phyloP scores from a whole-genome alignment of 495 filamentous ascomycete species.

The Xylaria cubensis region DNA sequence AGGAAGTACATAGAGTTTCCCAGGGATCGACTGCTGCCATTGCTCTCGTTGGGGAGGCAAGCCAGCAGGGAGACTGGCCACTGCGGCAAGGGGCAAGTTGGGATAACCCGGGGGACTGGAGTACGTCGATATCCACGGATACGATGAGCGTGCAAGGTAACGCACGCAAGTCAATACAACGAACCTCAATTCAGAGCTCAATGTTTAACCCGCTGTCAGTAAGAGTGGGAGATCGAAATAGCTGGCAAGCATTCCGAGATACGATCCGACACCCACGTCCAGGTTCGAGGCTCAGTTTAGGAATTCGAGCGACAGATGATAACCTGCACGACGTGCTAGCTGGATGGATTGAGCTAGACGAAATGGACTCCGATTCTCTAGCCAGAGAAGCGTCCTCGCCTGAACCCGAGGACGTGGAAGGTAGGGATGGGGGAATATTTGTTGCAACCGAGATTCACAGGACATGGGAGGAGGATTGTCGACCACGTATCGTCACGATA shows the following conservation, averaged over 20 bases:
- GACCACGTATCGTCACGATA: slow-evolving; percentile 24
- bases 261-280: not conserved
- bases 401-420: slow-evolving; percentile 9
- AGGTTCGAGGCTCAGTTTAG: not conserved
- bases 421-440: slow-evolving; percentile 4
- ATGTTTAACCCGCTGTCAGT: not conserved
- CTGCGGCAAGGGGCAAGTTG: not conserved
- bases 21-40: not conserved
- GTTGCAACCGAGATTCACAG: slow-evolving; percentile 12
- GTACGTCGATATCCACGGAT: not conserved
- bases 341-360: slow-evolving; percentile 18
- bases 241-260: not conserved
- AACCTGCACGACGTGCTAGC: not conserved
- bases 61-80: not conserved
- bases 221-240: not conserved
- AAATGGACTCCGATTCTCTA: not conserved
- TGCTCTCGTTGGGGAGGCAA: not conserved
- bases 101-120: not conserved
- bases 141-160: not conserved
- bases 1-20: not conserved
- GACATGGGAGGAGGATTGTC: not conserved
- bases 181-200: not conserved
- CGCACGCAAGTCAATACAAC: not conserved
- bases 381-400: not conserved
- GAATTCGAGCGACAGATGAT: not conserved